Evolutionary conservation across 75 land plant species (phyloP), one percentile per base, ranked within the genome.

Genomic region (Picea sitchensis): DNA sequence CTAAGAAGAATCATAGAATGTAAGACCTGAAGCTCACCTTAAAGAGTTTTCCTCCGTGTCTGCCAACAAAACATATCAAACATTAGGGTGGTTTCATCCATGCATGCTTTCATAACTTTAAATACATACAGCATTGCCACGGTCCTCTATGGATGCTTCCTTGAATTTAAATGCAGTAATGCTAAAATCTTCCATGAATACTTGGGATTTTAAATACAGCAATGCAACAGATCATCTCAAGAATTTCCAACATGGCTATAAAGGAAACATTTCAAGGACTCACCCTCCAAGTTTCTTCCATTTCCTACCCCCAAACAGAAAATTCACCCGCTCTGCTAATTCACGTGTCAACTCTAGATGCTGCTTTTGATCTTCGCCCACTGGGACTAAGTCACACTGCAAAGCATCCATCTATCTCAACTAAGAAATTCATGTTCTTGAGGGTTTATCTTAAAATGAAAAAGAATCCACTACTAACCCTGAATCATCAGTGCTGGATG

Each of bases 281-380:
- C 80, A 97, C 99, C 99, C 99, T 84, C 99, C 99, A 77, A 95
- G 78, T 80, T 97, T 96, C 81, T 97, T 97, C 98, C 98, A 97
- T 80, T 95, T 95, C 86, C 89, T 90, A 60, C 99, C 98, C 17
- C 99, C 99, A 88, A 85, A 97, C 61, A 88, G 75, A 79, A 84
- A 76, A 80, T 97, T 97, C 9, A 97, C 87, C 44, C 94, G 84
- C 65, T 93, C 98, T 78, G 99, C 99, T 60, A 97, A 71, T 75
- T 97, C 99, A 79, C 99, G 92, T 41, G 99, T 91, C 80, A 97
- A 77, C 82, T 97, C 99, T 58, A 97, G 78, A 80, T 97, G 99
- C 84, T 97, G 99, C 72, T 91, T 91, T 83, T 95, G 99, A 88
- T 97, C 99, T 67, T 91, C 96, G 64, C 99, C 99, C 74, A 97